These are phyloP conservation scores for Flaveria trinervia DNA, from an alignment of 129 eudicot species.

Conservation along the genomic window DNA sequence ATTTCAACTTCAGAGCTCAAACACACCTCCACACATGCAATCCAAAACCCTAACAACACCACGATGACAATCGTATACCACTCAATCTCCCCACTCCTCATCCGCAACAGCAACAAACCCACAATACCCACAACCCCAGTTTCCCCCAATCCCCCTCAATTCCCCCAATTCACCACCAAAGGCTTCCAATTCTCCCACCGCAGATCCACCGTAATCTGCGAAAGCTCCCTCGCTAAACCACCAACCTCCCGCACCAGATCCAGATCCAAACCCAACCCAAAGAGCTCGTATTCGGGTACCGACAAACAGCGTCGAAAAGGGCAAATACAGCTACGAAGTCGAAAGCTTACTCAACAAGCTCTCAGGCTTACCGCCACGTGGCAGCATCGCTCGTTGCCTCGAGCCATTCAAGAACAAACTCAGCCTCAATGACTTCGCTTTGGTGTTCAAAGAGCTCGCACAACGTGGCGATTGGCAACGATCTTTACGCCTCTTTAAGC, in stretches of 20 bases:
- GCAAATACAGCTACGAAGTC: slow-evolving; percentile 87
- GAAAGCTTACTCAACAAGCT: slow-evolving; percentile 84
- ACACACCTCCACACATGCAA: slow-evolving; percentile 35
- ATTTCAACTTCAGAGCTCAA: slow-evolving; percentile 16
- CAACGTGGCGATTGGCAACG: slow-evolving; percentile 93
- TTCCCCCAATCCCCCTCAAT: slow-evolving; percentile 27
- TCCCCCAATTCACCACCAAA: slow-evolving; percentile 28
- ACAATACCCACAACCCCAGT: not conserved
- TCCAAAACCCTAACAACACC: slow-evolving; percentile 30
- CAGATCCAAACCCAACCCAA: slow-evolving; percentile 53
- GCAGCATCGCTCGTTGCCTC: slow-evolving; percentile 90
- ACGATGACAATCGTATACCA: slow-evolving; percentile 48
- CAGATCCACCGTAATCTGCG: slow-evolving; percentile 25
- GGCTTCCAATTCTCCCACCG: slow-evolving; percentile 26
- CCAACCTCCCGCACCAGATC: slow-evolving; percentile 41
- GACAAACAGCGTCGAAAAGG: slow-evolving; percentile 70
- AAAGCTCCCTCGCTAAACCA: slow-evolving; percentile 32
- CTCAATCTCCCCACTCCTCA: slow-evolving; percentile 44
- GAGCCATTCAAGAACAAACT: slow-evolving; percentile 79
- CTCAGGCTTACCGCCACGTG: slow-evolving; percentile 86
- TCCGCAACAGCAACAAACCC: slow-evolving; percentile 33
- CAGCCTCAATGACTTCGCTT: slow-evolving; percentile 69
- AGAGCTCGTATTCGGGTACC: slow-evolving; percentile 75
- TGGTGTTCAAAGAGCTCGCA: slow-evolving; percentile 83
- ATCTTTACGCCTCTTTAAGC: slow-evolving; percentile 77